Evolutionary conservation across 2,329 filamentous ascomycete species (phyloP), one percentile per base, ranked within the genome.

Genomic region (Colletotrichum sp.): DNA sequence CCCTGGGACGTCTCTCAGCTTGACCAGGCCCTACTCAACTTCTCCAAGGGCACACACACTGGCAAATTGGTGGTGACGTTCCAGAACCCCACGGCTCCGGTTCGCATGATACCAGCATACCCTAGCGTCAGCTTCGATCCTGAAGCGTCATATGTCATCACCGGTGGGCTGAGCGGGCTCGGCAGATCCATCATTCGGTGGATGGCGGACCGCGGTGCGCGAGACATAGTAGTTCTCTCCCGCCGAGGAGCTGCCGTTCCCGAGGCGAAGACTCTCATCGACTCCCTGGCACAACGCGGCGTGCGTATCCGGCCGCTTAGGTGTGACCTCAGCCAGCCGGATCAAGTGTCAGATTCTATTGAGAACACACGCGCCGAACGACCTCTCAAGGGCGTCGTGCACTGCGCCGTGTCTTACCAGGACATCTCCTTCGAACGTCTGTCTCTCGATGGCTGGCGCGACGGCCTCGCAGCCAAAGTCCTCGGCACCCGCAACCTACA

Each of bases 311-410:
- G 55, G 7, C 55, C 55, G 3, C 24, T 59, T 8, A 5, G 4
- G 5, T 59, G 55, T 30, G 55, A 59, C 5, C 55, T 59, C 16
- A 30, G 24, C 13, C n/a, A 1, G 5, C 55, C 13, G 12, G 26
- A n/a, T 0, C 21, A 28, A 0, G 55, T 59, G 8, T 0, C n/a
- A 0, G 24, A 59, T 6, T 4, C 24, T 15, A 3, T 59, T 13
- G 18, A 28, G 15, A 26, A 59, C 3, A 30, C 24, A 59, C 8
- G 8, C 13, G 55, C 55, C 15, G 26, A 26, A 6, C 21, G 26
- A 6, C 24, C 24, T 6, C 5, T 59, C 0, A 59, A 59, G 16
- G 55, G 55, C 24, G 2, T 59, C 55, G 55, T 59, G 1, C 55
- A 59, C 55, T 59, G 55, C 3, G 55, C 55, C 1, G 55, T 59